A percentile compares a stretch with the other conserved stretches of the same genome.
phyloP scores from a whole-genome alignment of 768 basidiomycete species.

The Boletellus sp. region DNA sequence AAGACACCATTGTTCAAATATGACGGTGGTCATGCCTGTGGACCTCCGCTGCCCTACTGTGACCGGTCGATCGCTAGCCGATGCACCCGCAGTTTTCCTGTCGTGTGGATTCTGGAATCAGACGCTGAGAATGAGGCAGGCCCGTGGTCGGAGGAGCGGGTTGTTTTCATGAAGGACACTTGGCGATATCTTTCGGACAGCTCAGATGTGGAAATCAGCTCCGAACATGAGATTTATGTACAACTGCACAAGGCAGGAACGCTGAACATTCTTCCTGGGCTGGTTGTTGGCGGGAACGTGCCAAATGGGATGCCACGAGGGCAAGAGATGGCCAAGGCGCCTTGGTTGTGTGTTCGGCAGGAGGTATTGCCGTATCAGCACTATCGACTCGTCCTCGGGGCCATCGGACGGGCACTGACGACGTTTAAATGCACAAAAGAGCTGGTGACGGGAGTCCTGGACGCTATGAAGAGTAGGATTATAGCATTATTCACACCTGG shows the following conservation, averaged over 20 bases:
- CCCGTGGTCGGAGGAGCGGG: not conserved
- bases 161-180: not conserved
- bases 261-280: constrained; percentile 3
- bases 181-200: not conserved
- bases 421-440: not conserved
- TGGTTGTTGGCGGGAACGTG: not conserved
- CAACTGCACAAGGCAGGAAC: too few species aligned
- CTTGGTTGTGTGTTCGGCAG: not conserved
- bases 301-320: not conserved
- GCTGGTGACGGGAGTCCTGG: not conserved
- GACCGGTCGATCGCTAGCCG: not conserved
- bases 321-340: not conserved
- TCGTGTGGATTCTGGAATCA: not conserved
- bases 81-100: constrained; percentile 1
- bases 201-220: not conserved
- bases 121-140: not conserved
- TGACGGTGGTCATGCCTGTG: not conserved
- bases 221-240: constrained; percentile 7
- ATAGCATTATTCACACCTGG: too few species aligned
- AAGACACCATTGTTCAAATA: not conserved
- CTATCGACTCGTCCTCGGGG: not conserved
- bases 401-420: not conserved
- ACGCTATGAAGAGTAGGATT: not conserved
- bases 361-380: not conserved
- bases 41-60: not conserved